Percentiles rank a stretch among this genome's conserved stretches.
phyloP scores from a whole-genome alignment of 2,329 filamentous ascomycete genomes.

The Nemania sp. region DNA sequence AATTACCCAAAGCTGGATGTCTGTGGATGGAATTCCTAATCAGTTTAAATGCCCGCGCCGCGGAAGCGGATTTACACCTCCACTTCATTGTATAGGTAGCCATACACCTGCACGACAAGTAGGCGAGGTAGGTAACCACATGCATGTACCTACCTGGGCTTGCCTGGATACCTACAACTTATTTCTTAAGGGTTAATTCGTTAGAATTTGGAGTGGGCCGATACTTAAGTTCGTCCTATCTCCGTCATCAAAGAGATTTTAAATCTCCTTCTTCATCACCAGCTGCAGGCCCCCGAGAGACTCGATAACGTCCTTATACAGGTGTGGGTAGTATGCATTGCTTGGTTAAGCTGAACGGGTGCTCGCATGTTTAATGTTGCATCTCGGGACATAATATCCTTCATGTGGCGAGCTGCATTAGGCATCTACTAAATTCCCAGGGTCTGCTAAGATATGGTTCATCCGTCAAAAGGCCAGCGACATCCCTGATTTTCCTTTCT shows the following conservation, averaged over 20 bases:
- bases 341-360: slow-evolving; percentile 9
- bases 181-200: background rate
- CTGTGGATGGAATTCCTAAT: background rate
- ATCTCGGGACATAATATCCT: slow-evolving; percentile 10
- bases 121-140: too few species aligned
- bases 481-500: background rate
- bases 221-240: slow-evolving; percentile 11
- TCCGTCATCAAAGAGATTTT: background rate
- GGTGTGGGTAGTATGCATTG: background rate
- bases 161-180: background rate
- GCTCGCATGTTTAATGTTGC: slow-evolving; percentile 16
- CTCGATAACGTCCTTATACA: background rate
- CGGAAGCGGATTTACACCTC: background rate
- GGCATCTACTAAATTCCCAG: background rate
- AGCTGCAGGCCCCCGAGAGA: slow-evolving; percentile 12
- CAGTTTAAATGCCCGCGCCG: background rate
- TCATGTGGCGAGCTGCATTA: slow-evolving; percentile 16
- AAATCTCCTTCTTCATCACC: slow-evolving; percentile 1
- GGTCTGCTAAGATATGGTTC: background rate
- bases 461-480: background rate
- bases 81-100: too few species aligned
- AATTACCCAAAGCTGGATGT: background rate
- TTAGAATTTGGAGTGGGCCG: background rate
- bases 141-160: background rate
- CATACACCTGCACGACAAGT: too few species aligned